Evolutionary conservation across 371 early-diverging fungal genomes (phyloP).

Genomic region (Blakeslea trispora): DNA sequence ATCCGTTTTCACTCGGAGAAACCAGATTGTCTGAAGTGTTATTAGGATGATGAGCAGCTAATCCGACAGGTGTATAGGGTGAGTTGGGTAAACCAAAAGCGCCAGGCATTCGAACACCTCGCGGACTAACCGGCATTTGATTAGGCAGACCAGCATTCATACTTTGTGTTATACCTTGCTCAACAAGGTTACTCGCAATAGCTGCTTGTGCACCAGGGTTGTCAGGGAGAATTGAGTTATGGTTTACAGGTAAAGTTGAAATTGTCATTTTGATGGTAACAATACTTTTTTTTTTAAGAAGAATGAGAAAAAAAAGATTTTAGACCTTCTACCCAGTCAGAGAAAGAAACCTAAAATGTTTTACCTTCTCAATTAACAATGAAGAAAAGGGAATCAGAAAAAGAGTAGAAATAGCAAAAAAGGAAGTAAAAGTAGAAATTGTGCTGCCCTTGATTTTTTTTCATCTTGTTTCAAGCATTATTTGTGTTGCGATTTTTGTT

Average conservation of each 20-base stretch:
- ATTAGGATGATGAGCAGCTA: no score
- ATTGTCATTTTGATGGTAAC: neutral
- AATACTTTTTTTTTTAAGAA: neutral
- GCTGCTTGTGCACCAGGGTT: no score
- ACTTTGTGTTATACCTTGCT: no score
- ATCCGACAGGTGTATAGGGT: no score
- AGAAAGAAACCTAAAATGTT: neutral
- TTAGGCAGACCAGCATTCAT: no score
- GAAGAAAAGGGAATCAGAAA: neutral
- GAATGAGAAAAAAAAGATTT: neutral
- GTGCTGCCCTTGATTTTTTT: neutral
- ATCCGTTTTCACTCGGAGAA: neutral
- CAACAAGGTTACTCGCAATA: no score
- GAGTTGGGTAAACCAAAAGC: no score
- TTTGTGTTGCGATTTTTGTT: neutral
- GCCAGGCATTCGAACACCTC: no score
- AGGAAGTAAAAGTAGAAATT: neutral
- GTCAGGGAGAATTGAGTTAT: neutral
- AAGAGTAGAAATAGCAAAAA: neutral
- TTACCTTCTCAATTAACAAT: neutral
- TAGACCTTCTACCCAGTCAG: no score
- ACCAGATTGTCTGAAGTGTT: neutral
- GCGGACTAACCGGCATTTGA: no score
- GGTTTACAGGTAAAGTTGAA: neutral
- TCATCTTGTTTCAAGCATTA: neutral